Base-by-base conservation (phyloP, 345 rosid species). In the Linum lewisii region DNA sequence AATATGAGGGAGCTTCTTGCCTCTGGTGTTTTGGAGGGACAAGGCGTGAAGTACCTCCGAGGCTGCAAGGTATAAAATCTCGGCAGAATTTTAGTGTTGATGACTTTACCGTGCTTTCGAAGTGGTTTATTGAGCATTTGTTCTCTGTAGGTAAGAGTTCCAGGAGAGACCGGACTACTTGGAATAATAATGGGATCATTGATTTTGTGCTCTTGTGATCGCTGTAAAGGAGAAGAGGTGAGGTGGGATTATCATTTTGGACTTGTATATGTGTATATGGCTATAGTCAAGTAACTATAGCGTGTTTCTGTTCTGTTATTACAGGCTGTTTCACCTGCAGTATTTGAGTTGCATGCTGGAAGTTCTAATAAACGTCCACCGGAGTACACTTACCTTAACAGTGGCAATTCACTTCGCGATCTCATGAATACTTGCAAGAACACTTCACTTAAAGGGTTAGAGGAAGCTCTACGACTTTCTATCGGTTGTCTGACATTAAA, bases 301-400 rank as follows among this genome's bases (percentile, higher is more conserved):
- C 4, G 9, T 20, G 15, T n/a, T 13, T 24, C 52, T 34, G 4
- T 4, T 20, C 21, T 52, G 7, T 25, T 32, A 58, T 58, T 65
- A 51, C 65, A 93, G 99, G 82, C 79, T 60, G 78, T 89, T 60
- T 61, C 79, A 0, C 83, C 99, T 42, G 45, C 72, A 21, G 50
- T 72, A 26, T 93, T 66, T 58, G 99, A 89, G 82, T 20, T 73
- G 72, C 99, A 92, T 78, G 99, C 99, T 21, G 81, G 80, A 59
- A 85, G 94, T 80, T 25, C 81, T 56, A 92, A 92, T 70, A 88
- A 86, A 67, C 87, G 85, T 19, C 95, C 97, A 6, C 82, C 95
- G 21, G 99, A 89, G 61, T 77, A 84, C 72, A 89, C 81, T 57
- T 69, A 34, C 67, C 73, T 92, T 69, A 89, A 85, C 68, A 86